phyloP scores from a whole-genome alignment of 495 filamentous ascomycete genomes.

The Elaphomyces granulatus region DNA sequence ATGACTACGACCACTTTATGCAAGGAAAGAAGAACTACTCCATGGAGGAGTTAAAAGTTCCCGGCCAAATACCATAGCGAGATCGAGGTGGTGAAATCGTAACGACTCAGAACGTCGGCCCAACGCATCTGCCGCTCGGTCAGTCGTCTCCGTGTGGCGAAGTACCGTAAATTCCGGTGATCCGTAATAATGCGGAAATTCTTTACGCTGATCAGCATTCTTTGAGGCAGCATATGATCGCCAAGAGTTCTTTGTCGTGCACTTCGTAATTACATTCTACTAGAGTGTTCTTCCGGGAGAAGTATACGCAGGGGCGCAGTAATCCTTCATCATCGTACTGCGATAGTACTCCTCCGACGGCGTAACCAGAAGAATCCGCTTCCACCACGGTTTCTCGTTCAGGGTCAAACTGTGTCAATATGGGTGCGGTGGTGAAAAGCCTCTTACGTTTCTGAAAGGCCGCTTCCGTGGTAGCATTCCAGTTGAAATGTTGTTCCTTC shows the following conservation, averaged over 20 bases:
- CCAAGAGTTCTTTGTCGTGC: conserved; percentile 17
- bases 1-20: too few relatives aligned
- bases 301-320: conserved; percentile 10
- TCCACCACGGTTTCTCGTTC: conserved; percentile 3
- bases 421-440: not conserved
- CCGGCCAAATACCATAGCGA: too few relatives aligned
- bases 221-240: conserved; percentile 13
- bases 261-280: conserved; percentile 21
- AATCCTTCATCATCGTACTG: conserved; percentile 4
- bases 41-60: too few relatives aligned
- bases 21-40: too few relatives aligned
- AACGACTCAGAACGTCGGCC: too few relatives aligned
- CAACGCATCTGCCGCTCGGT: too few relatives aligned
- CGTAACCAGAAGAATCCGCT: conserved; percentile 10
- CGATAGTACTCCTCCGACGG: conserved; percentile 6
- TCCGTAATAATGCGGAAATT: too few relatives aligned
- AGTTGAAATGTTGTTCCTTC: conserved; percentile 7
- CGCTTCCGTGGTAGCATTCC: conserved; percentile 46
- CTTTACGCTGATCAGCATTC: conserved; percentile 11
- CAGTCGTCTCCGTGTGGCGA: too few relatives aligned
- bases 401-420: conserved; percentile 8
- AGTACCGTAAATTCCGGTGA: too few relatives aligned
- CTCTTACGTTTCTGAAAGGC: conserved; percentile 33
- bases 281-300: conserved; percentile 10
- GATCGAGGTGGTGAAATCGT: too few relatives aligned